phyloP scores from a whole-genome alignment of 2,329 filamentous ascomycete genomes.

The Chaetomium globosum region DNA sequence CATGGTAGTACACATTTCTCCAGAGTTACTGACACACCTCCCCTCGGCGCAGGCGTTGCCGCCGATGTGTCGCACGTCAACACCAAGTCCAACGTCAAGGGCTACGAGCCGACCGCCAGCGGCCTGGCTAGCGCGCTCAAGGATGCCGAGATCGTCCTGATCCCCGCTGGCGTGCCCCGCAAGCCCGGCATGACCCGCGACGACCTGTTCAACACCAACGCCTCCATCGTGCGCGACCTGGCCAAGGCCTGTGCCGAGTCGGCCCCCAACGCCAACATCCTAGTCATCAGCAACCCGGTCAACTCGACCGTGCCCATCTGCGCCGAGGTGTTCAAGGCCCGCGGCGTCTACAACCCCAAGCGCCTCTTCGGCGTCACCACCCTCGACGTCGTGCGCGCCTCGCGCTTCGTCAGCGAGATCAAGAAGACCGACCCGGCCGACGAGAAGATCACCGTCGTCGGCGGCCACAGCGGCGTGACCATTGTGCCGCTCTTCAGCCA shows the following conservation, averaged over 20 bases:
- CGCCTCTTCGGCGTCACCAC: slow-evolving; percentile 99
- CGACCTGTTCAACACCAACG: slow-evolving; percentile 99
- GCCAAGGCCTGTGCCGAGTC: slow-evolving; percentile 91
- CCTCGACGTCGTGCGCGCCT: slow-evolving; percentile 96
- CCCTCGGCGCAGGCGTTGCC: slow-evolving; percentile 72
- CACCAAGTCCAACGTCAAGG: slow-evolving; percentile 93
- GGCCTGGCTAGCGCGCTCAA: slow-evolving; percentile 80
- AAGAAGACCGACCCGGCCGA: slow-evolving; percentile 86
- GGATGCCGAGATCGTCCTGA: slow-evolving; percentile 90
- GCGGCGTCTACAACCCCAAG: slow-evolving; percentile 98
- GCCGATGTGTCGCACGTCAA: slow-evolving; percentile 99
- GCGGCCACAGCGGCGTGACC: slow-evolving; percentile 96
- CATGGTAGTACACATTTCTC: no score
- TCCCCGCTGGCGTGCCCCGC: slow-evolving; percentile 96
- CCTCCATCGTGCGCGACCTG: slow-evolving; percentile 97
- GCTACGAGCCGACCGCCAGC: slow-evolving; percentile 76
- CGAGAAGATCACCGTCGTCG: slow-evolving; percentile 94
- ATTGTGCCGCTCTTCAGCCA: slow-evolving; percentile 98
- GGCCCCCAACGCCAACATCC: slow-evolving; percentile 88
- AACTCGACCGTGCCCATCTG: slow-evolving; percentile 99
- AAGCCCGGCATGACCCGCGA: slow-evolving; percentile 99
- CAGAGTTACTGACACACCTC: slow-evolving; percentile 20
- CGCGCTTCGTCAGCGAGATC: slow-evolving; percentile 94
- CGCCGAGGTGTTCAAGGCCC: slow-evolving; percentile 93
- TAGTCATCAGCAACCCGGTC: slow-evolving; percentile 98